A percentile compares a stretch with the other conserved stretches of the same genome.
Conservation (phyloP, 805 yeast genomes). For the Clavispora phyllophila region DNA sequence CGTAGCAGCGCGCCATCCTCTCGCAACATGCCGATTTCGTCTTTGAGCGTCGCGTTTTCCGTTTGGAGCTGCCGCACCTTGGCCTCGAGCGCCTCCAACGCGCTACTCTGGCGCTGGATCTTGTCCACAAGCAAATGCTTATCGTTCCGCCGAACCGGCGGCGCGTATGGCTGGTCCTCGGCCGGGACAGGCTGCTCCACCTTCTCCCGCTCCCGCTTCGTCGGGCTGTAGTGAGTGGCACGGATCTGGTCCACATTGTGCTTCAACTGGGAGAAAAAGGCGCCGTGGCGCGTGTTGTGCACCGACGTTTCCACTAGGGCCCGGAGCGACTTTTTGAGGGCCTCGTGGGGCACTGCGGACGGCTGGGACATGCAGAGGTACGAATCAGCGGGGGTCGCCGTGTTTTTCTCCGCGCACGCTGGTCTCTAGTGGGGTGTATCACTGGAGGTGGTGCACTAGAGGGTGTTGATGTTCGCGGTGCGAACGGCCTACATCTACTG, state of each 20-base stretch:
- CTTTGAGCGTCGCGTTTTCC: background rate
- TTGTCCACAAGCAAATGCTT: conserved; percentile 7
- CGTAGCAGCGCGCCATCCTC: background rate
- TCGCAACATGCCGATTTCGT: background rate
- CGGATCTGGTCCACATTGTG: conserved; percentile 20
- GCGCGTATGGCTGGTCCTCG: too few species aligned
- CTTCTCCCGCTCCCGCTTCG: background rate
- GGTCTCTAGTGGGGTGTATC: too few species aligned
- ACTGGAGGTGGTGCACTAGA: too few species aligned
- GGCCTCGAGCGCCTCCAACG: conserved; percentile 11
- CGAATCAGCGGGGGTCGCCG: too few species aligned
- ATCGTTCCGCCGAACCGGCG: background rate
- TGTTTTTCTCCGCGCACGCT: too few species aligned
- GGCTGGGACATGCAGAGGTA: too few species aligned
- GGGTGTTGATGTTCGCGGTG: conserved; percentile 1
- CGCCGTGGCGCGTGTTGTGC: conserved; percentile 1
- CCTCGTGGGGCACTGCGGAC: background rate
- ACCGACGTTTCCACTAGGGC: conserved; percentile 5
- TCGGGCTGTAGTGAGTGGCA: conserved; percentile 18
- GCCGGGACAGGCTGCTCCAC: too few species aligned
- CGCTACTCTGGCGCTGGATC: conserved; percentile 10
- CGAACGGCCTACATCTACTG: too few species aligned
- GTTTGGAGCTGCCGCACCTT: conserved; percentile 4
- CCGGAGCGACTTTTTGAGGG: conserved; percentile 6
- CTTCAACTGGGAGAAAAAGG: conserved; percentile 17